Evolutionary conservation across 331 rosid genomes (phyloP).

Genomic region (Malus hybrid): DNA sequence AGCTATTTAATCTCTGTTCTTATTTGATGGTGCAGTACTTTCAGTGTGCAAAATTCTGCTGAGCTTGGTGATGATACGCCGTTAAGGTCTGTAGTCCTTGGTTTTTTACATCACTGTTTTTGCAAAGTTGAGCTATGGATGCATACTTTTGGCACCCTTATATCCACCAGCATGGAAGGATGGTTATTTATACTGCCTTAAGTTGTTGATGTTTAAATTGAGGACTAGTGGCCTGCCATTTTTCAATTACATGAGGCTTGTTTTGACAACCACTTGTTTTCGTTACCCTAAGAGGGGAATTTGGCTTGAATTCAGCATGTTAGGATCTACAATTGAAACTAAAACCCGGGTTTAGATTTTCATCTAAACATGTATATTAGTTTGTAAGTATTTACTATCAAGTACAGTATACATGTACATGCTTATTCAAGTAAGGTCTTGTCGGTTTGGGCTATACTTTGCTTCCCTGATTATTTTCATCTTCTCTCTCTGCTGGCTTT

Average conservation of each 20-base stretch:
- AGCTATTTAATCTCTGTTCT: constrained; percentile 10
- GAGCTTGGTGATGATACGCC: constrained; percentile 25
- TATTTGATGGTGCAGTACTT: constrained; percentile 35
- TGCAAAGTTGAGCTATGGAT: background rate
- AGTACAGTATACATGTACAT: background rate
- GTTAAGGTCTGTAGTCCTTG: constrained; percentile 46
- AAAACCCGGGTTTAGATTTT: background rate
- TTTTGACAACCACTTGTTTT: background rate
- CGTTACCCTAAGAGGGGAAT: background rate
- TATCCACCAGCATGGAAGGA: background rate
- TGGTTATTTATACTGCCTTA: background rate
- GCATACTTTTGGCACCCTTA: background rate
- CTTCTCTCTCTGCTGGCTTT: constrained; percentile 8
- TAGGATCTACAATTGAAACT: background rate
- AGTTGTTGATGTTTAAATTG: background rate
- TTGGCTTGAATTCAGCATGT: constrained; percentile 5
- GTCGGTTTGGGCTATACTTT: background rate
- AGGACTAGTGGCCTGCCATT: background rate
- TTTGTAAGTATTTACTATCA: background rate
- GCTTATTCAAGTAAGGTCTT: background rate
- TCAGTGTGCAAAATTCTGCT: constrained; percentile 25
- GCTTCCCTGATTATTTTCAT: background rate
- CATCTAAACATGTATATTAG: background rate
- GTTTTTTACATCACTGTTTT: background rate
- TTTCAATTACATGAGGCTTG: background rate